A percentile compares a stretch with the other conserved stretches of the same genome.
Conservation (phyloP, 768 basidiomycete genomes). For the Boletus rufocinnamomeus region DNA sequence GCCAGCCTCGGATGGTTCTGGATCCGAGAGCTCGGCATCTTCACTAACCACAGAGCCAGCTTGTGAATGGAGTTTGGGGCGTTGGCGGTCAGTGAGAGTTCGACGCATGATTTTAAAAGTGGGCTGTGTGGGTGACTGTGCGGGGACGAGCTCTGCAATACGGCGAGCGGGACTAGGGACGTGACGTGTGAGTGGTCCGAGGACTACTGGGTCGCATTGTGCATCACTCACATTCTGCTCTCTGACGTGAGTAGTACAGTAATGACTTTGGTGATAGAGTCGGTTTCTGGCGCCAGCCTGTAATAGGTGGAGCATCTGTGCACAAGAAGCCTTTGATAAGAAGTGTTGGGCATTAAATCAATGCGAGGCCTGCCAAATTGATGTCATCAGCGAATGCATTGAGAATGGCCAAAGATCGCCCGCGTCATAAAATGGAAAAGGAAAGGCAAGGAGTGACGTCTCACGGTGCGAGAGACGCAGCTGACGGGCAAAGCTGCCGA, state of each 20-base stretch:
- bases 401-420: neutral
- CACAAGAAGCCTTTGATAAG: conserved; percentile 84
- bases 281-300: conserved; percentile 69
- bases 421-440: neutral
- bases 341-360: conserved; percentile 68
- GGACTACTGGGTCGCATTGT: neutral
- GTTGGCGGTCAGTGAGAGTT: conserved; percentile 51
- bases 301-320: conserved; percentile 86
- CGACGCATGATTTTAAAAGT: conserved; percentile 89
- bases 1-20: conserved; percentile 80
- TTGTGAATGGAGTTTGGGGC: conserved; percentile 64
- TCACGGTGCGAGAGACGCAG: conserved; percentile 10
- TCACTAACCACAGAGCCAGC: conserved; percentile 73
- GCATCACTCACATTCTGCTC: conserved; percentile 68
- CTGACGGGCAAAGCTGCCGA: neutral
- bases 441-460: conserved; percentile 4
- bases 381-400: conserved; percentile 24
- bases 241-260: conserved; percentile 57
- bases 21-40: conserved; percentile 75
- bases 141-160: conserved; percentile 76
- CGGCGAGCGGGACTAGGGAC: conserved; percentile 62
- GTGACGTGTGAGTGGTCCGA: conserved; percentile 18
- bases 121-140: conserved; percentile 67
- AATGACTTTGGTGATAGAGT: conserved; percentile 64
- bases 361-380: conserved; percentile 52